A percentile compares a stretch with the other conserved stretches of the same genome.
phyloP scores from a whole-genome alignment of 106 monocot species.

The Acorus gramineus region DNA sequence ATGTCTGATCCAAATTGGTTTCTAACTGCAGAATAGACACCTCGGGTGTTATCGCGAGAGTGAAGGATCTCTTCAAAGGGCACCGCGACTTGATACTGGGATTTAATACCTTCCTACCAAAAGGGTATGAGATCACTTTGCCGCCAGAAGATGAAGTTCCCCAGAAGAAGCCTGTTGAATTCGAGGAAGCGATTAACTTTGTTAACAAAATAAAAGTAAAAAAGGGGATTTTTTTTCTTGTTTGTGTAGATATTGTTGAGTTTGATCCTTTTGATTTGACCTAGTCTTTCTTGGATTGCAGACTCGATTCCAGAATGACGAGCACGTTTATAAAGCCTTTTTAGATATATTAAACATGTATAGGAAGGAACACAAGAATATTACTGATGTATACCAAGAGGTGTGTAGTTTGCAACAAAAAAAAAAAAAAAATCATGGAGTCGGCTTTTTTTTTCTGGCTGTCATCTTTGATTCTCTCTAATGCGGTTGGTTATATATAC shows the following conservation, averaged over 20 bases:
- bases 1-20: conserved; percentile 1
- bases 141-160: conserved; percentile 23
- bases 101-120: conserved; percentile 64
- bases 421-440: no score
- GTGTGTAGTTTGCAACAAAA: conserved; percentile 10
- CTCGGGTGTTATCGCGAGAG: conserved; percentile 56
- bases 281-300: conserved; percentile 19
- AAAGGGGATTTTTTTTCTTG: background rate
- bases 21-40: conserved; percentile 51
- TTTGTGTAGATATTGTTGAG: background rate
- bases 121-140: conserved; percentile 76
- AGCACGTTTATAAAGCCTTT: conserved; percentile 89
- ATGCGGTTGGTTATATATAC: no score
- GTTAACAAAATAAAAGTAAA: conserved; percentile 87
- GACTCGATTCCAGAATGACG: conserved; percentile 87
- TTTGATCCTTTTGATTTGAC: background rate
- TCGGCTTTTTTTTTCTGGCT: background rate
- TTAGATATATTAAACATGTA: conserved; percentile 98
- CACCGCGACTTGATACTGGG: conserved; percentile 61
- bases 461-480: no score
- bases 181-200: conserved; percentile 70
- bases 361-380: conserved; percentile 75
- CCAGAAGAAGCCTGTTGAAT: conserved; percentile 76
- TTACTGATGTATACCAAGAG: conserved; percentile 88
- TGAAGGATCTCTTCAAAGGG: conserved; percentile 61